These are phyloP conservation scores for Flammula alnicola DNA, from an alignment of 1,284 basidiomycete genomes.

Conservation along the genomic window DNA sequence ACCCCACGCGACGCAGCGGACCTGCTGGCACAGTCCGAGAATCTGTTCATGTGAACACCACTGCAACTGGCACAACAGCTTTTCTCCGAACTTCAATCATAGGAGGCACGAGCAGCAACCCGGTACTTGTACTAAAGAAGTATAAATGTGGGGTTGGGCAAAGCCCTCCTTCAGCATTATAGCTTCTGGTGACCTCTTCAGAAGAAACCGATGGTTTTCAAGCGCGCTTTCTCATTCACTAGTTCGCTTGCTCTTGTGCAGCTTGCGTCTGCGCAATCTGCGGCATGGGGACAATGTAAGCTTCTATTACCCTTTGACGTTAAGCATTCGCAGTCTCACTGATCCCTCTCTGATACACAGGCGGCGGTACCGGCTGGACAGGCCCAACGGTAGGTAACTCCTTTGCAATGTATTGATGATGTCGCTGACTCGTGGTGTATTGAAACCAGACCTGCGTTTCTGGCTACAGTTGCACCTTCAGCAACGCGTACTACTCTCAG, in stretches of 20 bases:
- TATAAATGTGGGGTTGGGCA: too few species aligned
- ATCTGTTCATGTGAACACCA: neutral
- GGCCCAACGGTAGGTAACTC: constrained; percentile 17
- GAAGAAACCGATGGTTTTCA: constrained; percentile 2
- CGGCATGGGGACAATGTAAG: constrained; percentile 40
- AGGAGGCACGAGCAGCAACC: neutral
- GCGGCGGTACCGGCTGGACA: constrained; percentile 19
- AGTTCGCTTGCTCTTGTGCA: constrained; percentile 26
- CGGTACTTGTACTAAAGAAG: neutral
- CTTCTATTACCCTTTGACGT: neutral
- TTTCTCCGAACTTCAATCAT: neutral
- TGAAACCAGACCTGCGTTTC: constrained; percentile 34
- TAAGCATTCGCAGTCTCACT: neutral
- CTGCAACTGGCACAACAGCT: neutral
- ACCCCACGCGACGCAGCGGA: neutral
- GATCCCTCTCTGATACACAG: constrained; percentile 2
- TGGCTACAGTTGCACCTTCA: constrained; percentile 32
- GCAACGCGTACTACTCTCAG: constrained; percentile 39
- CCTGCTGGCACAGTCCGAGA: neutral
- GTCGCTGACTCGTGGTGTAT: neutral
- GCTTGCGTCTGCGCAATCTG: constrained; percentile 34
- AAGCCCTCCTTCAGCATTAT: too few species aligned
- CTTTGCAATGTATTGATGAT: neutral
- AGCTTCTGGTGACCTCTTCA: neutral
- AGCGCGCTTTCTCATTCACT: constrained; percentile 14